Evolutionary conservation across 78 protist genomes (phyloP).

Genomic region (Isochrysis galbana): DNA sequence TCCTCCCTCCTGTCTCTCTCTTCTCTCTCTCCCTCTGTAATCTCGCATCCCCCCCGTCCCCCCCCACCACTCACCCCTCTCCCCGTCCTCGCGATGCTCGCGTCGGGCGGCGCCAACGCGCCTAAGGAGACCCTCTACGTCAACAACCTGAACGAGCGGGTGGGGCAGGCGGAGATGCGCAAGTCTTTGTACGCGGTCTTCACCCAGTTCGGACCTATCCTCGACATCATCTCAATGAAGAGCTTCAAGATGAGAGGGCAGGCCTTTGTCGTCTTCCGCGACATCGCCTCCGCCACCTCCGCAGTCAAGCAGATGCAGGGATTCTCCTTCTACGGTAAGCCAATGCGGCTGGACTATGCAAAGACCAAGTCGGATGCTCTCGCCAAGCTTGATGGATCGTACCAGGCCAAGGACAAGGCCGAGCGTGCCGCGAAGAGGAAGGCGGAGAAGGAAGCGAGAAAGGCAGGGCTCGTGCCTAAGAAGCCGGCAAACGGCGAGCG

Average conservation of each 20-base stretch:
- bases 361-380: background rate
- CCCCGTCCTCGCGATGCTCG: too few species aligned
- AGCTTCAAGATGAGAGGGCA: slow-evolving; percentile 90
- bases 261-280: slow-evolving; percentile 91
- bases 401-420: slow-evolving; percentile 44
- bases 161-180: slow-evolving; percentile 69
- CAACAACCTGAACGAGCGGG: slow-evolving; percentile 85
- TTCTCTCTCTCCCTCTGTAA: too few species aligned
- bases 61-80: too few species aligned
- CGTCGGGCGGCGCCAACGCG: too few species aligned
- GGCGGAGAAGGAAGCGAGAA: background rate
- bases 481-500: background rate
- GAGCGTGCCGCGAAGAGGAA: slow-evolving; percentile 43
- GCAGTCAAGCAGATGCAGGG: slow-evolving; percentile 84
- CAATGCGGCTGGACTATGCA: slow-evolving; percentile 55
- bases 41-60: too few species aligned
- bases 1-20: too few species aligned
- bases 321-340: slow-evolving; percentile 80
- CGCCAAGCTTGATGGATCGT: slow-evolving; percentile 84
- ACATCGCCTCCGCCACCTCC: slow-evolving; percentile 73
- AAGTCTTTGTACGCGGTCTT: slow-evolving; percentile 56
- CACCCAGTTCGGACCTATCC: slow-evolving; percentile 65
- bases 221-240: slow-evolving; percentile 83
- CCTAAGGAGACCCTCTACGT: slow-evolving; percentile 81
- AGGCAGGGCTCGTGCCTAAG: background rate